A percentile compares a stretch with the other conserved stretches of the same genome.
Conservation (phyloP, 2,329 filamentous ascomycete genomes). For the Aspergillus sp. region DNA sequence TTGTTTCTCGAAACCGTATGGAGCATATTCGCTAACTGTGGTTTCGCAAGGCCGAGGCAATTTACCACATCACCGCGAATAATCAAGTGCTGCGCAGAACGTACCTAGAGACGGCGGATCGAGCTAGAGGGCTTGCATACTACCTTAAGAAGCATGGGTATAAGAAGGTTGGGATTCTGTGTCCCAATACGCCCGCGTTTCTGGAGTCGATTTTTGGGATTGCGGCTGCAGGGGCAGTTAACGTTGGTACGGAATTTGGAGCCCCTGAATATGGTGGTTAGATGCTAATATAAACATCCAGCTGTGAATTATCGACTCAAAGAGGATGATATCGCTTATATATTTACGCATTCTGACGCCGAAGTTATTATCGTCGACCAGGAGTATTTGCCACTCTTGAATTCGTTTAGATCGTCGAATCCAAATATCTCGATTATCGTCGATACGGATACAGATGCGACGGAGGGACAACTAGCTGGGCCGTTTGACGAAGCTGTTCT, state of each 20-base stretch:
- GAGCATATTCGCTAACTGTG: not conserved
- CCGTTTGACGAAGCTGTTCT: constrained; percentile 81
- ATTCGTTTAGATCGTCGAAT: constrained; percentile 61
- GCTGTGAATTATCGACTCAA: constrained; percentile 74
- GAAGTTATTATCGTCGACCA: constrained; percentile 84
- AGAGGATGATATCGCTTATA: constrained; percentile 82
- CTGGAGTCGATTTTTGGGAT: constrained; percentile 88
- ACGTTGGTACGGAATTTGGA: constrained; percentile 55
- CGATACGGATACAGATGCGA: constrained; percentile 80
- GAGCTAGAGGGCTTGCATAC: constrained; percentile 83
- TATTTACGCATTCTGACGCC: constrained; percentile 82
- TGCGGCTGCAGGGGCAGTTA: constrained; percentile 74
- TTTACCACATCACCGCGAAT: constrained; percentile 82
- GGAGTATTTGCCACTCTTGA: constrained; percentile 73
- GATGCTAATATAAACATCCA: constrained; percentile 16
- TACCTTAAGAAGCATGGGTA: constrained; percentile 73
- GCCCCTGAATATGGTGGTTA: not conserved
- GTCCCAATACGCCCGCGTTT: constrained; percentile 92
- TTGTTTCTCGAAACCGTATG: not conserved
- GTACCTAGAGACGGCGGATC: constrained; percentile 81
- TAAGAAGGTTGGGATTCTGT: constrained; percentile 79
- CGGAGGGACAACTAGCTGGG: constrained; percentile 70
- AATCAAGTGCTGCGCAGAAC: constrained; percentile 70
- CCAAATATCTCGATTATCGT: constrained; percentile 70
- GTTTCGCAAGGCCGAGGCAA: constrained; percentile 65